phyloP scores from a whole-genome alignment of 2,329 filamentous ascomycete species.

The Sporothrix mexicana region DNA sequence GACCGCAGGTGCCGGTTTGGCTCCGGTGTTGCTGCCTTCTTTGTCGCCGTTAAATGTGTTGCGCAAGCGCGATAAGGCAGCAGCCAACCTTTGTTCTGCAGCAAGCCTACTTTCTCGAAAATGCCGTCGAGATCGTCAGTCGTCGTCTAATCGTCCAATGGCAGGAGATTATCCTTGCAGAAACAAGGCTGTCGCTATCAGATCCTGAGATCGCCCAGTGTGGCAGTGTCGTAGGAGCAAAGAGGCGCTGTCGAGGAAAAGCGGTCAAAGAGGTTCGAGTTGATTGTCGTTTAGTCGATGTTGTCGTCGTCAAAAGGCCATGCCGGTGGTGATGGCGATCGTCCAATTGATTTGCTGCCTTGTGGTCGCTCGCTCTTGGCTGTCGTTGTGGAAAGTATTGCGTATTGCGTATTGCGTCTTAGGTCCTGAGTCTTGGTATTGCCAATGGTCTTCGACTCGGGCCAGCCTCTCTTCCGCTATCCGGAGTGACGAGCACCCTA shows the following conservation, averaged over 20 bases:
- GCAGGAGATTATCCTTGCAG: not conserved
- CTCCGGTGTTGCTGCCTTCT: not conserved
- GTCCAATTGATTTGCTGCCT: slow-evolving; percentile 16
- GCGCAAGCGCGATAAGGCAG: slow-evolving; percentile 16
- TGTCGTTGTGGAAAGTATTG: slow-evolving; percentile 1
- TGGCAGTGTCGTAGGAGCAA: slow-evolving; percentile 5
- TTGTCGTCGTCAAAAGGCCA: not conserved
- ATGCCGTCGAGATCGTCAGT: not conserved
- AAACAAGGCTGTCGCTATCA: slow-evolving; percentile 17
- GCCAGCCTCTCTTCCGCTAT: slow-evolving; percentile 27
- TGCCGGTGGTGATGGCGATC: too few relatives aligned
- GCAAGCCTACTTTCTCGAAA: not conserved
- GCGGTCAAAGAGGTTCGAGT: not conserved
- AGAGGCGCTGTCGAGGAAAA: not conserved
- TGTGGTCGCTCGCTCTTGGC: slow-evolving; percentile 5
- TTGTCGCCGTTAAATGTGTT: not conserved
- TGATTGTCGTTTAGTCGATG: not conserved
- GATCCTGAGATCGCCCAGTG: not conserved
- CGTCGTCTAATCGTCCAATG: slow-evolving; percentile 23
- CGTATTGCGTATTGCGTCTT: too few relatives aligned
- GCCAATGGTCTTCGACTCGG: slow-evolving; percentile 25
- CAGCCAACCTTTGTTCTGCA: not conserved
- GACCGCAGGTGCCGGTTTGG: not conserved
- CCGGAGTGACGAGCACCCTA: slow-evolving; percentile 17
- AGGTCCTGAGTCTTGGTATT: too few relatives aligned